Conservation (phyloP, 2,329 filamentous ascomycete species). For the Lanzia echinophila region DNA sequence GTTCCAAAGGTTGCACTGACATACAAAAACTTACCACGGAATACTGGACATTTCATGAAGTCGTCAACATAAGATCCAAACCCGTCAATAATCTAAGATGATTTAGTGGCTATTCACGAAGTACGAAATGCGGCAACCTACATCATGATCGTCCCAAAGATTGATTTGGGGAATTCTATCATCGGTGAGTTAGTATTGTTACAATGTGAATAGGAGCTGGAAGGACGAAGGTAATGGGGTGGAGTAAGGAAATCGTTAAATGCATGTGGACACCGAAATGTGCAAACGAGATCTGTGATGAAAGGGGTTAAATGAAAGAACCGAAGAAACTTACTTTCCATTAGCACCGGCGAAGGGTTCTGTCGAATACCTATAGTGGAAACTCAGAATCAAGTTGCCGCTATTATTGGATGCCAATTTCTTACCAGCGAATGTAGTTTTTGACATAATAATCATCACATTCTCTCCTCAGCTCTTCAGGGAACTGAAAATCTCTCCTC, state of each 20-base stretch:
- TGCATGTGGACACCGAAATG: too few relatives aligned
- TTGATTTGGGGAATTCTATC: slow-evolving; percentile 94
- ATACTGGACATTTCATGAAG: slow-evolving; percentile 90
- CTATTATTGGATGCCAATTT: too few relatives aligned
- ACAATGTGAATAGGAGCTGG: too few relatives aligned
- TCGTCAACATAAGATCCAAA: slow-evolving; percentile 91
- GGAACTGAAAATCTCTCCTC: slow-evolving; percentile 72
- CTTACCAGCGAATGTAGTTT: slow-evolving; percentile 71
- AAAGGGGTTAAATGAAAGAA: too few relatives aligned
- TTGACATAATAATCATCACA: slow-evolving; percentile 89
- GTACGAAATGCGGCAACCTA: slow-evolving; percentile 29
- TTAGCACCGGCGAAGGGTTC: slow-evolving; percentile 82
- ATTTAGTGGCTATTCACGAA: not conserved
- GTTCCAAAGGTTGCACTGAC: too few relatives aligned
- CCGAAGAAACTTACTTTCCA: too few relatives aligned
- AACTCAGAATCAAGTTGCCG: too few relatives aligned
- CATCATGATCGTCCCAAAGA: slow-evolving; percentile 94
- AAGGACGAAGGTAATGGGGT: too few relatives aligned
- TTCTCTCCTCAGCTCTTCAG: slow-evolving; percentile 69
- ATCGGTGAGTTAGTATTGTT: too few relatives aligned
- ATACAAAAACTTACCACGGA: too few relatives aligned
- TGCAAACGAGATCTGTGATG: too few relatives aligned
- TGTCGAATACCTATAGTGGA: slow-evolving; percentile 70
- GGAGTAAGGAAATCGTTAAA: too few relatives aligned
- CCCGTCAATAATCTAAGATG: slow-evolving; percentile 65